Base-by-base conservation (phyloP, 2,329 filamentous ascomycete genomes). In the Didymella lethalis region DNA sequence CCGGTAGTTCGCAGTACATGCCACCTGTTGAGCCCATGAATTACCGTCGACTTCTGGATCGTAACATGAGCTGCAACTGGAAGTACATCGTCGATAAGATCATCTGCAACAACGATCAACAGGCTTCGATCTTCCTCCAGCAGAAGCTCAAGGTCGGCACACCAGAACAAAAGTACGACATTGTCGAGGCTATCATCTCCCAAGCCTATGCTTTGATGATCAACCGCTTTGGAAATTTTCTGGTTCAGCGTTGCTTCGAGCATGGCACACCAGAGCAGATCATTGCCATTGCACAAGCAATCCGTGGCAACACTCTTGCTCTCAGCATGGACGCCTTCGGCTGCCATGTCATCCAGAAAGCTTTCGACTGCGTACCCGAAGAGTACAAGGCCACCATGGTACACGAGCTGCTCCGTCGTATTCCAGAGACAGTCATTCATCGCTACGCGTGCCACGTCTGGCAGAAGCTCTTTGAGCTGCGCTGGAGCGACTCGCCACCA, bases 1-100 rank as follows among this genome's bases (percentile, higher is more conserved):
- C 63, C 26, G 67, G 67, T 32, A 59, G 40, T 46, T 48, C 68
- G 26, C 95, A 91, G 0, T 97, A 96, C 74, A 81, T 97, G 28
- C 89, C 91, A 11, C 90, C 93, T 3, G 90, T 91, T 7, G 95
- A 99, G 78, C 95, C 94, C 11, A 85, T 98, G 70, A 98, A 99
- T 79, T 99, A 98, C 73, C 93, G 95, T 61, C 93, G 93, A 55
- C 85, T 99, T 38, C 87, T 98, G 46, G 95, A 99, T 74, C 93
- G 93, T 73, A 97, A 94, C 75, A 92, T 96, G 78, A 96, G 91
- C 72, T 98, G 94, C 80, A 96, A 99, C 81, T 99, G 94, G 95
- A 96, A 95, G 80, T 97, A 97, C 76, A 97, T 99, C 69, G 95
- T 99, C 54, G 94, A 99, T 82, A 98, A 98, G 83, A 99, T 99